Conservation (phyloP, 2,329 filamentous ascomycete species). For the Cladosporium sphaerospermum region DNA sequence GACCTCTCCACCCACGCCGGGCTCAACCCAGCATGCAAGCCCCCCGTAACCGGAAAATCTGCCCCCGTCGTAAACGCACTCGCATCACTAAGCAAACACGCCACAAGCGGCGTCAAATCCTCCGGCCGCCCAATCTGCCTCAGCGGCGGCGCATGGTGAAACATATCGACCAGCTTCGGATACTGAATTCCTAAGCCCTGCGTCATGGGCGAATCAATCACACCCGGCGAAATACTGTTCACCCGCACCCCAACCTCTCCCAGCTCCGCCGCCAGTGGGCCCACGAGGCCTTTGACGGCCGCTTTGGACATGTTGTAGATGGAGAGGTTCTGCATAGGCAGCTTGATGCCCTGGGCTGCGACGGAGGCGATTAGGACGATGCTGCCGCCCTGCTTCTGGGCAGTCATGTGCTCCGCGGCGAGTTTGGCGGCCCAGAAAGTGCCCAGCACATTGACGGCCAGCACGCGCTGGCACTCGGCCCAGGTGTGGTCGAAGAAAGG, state of each 20-base stretch:
- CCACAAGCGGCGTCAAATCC: conserved; percentile 13
- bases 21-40: conserved; percentile 12
- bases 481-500: conserved; percentile 25
- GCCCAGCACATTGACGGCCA: conserved; percentile 35
- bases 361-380: conserved; percentile 33
- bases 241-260: conserved; percentile 19
- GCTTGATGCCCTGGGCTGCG: conserved; percentile 28
- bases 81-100: conserved; percentile 13
- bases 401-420: conserved; percentile 30
- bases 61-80: conserved; percentile 12
- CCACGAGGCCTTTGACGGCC: conserved; percentile 23
- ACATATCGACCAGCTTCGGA: conserved; percentile 12
- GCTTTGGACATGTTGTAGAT: conserved; percentile 30
- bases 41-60: conserved; percentile 13
- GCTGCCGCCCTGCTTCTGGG: conserved; percentile 29
- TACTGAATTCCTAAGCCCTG: conserved; percentile 4
- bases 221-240: conserved; percentile 20
- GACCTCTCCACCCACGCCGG: conserved; percentile 5
- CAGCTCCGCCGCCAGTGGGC: conserved; percentile 20
- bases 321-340: conserved; percentile 27
- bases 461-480: conserved; percentile 27
- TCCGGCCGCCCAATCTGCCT: conserved; percentile 11
- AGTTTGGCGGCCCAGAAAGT: conserved; percentile 32
- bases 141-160: conserved; percentile 12
- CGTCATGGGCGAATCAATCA: conserved; percentile 19